Evolutionary conservation across 805 yeast genomes (phyloP), one percentile per base, ranked within the genome.

Genomic region (Babjeviella inositovora): DNA sequence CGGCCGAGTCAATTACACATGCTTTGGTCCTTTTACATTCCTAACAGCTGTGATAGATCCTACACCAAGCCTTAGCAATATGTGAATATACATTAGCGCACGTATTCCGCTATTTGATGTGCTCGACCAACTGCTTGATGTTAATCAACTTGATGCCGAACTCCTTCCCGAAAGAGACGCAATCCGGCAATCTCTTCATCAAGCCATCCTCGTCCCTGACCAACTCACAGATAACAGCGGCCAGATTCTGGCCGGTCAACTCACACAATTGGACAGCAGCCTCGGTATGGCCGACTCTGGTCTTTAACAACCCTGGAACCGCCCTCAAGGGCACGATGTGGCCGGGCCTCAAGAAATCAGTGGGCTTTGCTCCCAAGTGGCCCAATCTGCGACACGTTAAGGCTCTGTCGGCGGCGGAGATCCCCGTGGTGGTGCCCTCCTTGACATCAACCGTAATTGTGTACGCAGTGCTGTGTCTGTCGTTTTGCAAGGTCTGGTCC

Each of bases 401-500:
- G 1, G 93, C 87, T 39, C 99, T 63, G 47, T 90, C 99, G 37
- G 72, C 74, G 7, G 98, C 96, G 13, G 93, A 76, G 23, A 90
- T 90, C 8, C 99, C 99, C 0, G 99, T 90, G 8, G 97, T 82
- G 17, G 97, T 85, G 17, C 93, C 94, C 27, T 75, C 75, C 17
- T 65, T 70, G 31, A 54, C 70, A 43, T 90, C 99, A 25, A 80
- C 80, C 1, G 96, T 82, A 23, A 90, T 70, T 2, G 98, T 90
- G 50, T 90, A 90, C 2, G 97, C 97, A 2, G 99, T 90, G 7
- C 93, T 93, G 37, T 90, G 96, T 43, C 93, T 70, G 43, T 90
- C 98, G 5, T 55, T 46, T 21, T 35, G 30, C n/a, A n/a, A n/a
- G 8, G 67, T 51, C 26, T 57, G 53, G 27, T 60, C 53, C 30